Percentiles rank a stretch among this genome's conserved stretches.
These are phyloP conservation scores for Kodamaea suecica DNA, from an alignment of 1,139 yeast genomes.

Conservation along the genomic window DNA sequence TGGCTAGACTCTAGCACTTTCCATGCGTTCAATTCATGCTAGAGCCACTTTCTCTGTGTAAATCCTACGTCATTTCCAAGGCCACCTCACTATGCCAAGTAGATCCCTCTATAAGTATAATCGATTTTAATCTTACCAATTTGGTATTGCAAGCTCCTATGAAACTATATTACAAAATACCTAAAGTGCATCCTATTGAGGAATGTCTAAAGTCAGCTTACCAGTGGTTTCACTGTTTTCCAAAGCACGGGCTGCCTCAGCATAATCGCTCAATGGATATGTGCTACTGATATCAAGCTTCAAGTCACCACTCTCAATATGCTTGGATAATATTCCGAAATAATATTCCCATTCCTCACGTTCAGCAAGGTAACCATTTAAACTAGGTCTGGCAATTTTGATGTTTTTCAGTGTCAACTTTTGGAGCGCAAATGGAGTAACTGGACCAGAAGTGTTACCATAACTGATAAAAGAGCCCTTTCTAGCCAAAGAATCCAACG, in stretches of 20 bases:
- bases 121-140: too few relatives aligned
- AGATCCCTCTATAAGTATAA: too few relatives aligned
- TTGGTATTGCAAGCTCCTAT: neutral
- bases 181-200: too few relatives aligned
- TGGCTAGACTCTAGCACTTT: too few relatives aligned
- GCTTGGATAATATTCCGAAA: conserved; percentile 41
- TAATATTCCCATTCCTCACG: conserved; percentile 61
- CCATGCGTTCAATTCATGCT: too few relatives aligned
- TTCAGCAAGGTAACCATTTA: conserved; percentile 49
- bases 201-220: conserved; percentile 58
- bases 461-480: conserved; percentile 74
- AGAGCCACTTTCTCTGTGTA: too few relatives aligned
- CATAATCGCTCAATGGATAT: conserved; percentile 64
- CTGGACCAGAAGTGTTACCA: conserved; percentile 88
- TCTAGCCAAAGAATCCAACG: conserved; percentile 59
- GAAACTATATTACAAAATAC: neutral
- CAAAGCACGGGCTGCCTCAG: conserved; percentile 59
- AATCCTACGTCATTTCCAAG: too few relatives aligned
- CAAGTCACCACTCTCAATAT: conserved; percentile 48
- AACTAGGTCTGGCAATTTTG: conserved; percentile 61
- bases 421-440: conserved; percentile 58
- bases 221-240: conserved; percentile 80
- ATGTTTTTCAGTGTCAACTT: conserved; percentile 60
- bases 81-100: too few relatives aligned
- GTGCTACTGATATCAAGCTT: conserved; percentile 50